Evolutionary conservation across 768 basidiomycete genomes (phyloP).

Genomic region (Lactarius vividus): DNA sequence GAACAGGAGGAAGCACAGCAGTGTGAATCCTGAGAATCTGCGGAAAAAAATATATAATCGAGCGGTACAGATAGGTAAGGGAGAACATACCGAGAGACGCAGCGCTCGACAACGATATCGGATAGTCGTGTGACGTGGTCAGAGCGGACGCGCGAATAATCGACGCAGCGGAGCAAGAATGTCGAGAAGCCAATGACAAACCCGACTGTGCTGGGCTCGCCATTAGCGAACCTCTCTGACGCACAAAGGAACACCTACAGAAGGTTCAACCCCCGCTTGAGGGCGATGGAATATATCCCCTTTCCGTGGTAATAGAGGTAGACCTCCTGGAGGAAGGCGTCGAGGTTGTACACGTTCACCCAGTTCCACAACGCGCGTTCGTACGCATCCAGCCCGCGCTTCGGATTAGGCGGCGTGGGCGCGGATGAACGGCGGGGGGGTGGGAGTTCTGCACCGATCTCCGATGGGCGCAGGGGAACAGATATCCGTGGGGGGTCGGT

Average conservation of each 20-base stretch:
- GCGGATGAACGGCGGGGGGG: slow-evolving; percentile 27
- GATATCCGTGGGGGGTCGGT: slow-evolving; percentile 46
- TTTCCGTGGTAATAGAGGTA: slow-evolving; percentile 97
- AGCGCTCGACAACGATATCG: slow-evolving; percentile 79
- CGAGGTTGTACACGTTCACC: slow-evolving; percentile 98
- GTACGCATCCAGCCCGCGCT: slow-evolving; percentile 75
- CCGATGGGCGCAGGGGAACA: slow-evolving; percentile 64
- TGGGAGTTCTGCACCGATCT: slow-evolving; percentile 45
- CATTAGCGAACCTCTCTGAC: slow-evolving; percentile 31
- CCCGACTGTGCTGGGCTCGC: slow-evolving; percentile 75
- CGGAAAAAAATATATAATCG: slow-evolving; percentile 6
- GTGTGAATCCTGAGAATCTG: slow-evolving; percentile 81
- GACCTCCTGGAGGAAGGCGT: slow-evolving; percentile 91
- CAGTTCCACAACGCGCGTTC: slow-evolving; percentile 97
- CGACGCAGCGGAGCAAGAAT: slow-evolving; percentile 91
- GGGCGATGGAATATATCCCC: slow-evolving; percentile 92
- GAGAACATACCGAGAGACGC: slow-evolving; percentile 71
- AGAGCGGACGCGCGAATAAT: slow-evolving; percentile 77
- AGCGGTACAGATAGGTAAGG: background rate
- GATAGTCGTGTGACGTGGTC: slow-evolving; percentile 67
- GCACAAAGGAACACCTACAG: slow-evolving; percentile 59
- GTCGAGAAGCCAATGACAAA: slow-evolving; percentile 99
- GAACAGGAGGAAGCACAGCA: slow-evolving; percentile 83
- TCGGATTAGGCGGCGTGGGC: slow-evolving; percentile 40
- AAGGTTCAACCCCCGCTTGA: slow-evolving; percentile 89